A percentile compares a stretch with the other conserved stretches of the same genome.
Evolutionary conservation across 768 basidiomycete species (phyloP).

Genomic region (Tylopilus plumbeoviolaceoides): DNA sequence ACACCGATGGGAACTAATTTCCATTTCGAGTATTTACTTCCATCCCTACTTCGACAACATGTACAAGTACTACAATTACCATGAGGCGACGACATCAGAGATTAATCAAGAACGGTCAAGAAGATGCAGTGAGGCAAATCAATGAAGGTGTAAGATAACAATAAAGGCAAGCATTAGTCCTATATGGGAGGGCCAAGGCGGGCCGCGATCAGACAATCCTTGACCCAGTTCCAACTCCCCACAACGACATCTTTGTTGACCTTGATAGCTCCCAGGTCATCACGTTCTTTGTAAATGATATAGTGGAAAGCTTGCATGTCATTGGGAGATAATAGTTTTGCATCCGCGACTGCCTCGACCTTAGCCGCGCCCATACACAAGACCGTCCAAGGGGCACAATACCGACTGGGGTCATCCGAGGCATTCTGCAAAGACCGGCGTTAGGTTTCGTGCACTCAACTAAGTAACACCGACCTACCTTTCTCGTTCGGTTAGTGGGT

Average conservation of each 20-base stretch:
- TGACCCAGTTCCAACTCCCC: conserved; percentile 67
- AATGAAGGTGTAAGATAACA: conserved; percentile 1
- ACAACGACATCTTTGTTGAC: conserved; percentile 29
- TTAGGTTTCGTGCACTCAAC: background rate
- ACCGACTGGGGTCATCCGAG: conserved; percentile 38
- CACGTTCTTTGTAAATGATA: conserved; percentile 53
- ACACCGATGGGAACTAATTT: conserved; percentile 14
- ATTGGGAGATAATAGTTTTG: conserved; percentile 28
- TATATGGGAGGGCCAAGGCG: conserved; percentile 34
- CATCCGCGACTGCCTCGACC: conserved; percentile 62
- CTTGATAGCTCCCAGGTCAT: conserved; percentile 25
- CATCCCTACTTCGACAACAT: background rate
- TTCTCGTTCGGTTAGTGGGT: conserved; percentile 25
- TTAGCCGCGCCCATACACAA: conserved; percentile 71
- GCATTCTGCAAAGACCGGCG: conserved; percentile 15
- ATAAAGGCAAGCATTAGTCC: conserved; percentile 1
- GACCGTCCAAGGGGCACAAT: conserved; percentile 56
- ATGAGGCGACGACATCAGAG: background rate
- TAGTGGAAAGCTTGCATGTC: conserved; percentile 47
- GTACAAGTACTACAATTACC: conserved; percentile 15
- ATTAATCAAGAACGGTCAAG: background rate
- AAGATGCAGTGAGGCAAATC: background rate
- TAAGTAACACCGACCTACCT: conserved; percentile 7
- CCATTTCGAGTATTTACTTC: conserved; percentile 10
- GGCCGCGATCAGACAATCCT: conserved; percentile 69